Conservation (phyloP, 352 stramenopile genomes). For the Phytophthora fragariaefolia region DNA sequence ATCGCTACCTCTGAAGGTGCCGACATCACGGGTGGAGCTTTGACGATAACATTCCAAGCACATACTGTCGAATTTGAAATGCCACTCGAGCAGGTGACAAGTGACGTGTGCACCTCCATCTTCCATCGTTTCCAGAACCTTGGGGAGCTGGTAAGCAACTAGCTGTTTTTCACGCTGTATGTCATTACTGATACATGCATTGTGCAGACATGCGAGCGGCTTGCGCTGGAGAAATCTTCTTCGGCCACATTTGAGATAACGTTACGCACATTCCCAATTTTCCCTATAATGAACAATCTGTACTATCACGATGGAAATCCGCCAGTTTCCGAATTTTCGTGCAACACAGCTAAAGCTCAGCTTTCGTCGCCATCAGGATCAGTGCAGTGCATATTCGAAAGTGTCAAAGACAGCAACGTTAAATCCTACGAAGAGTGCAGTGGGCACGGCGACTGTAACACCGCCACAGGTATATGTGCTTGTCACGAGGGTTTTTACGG, state of each 20-base stretch:
- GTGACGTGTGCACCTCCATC: slow-evolving; percentile 59
- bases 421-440: slow-evolving; percentile 70
- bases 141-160: slow-evolving; percentile 52
- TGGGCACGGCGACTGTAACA: slow-evolving; percentile 63
- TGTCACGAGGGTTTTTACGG: slow-evolving; percentile 75
- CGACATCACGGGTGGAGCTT: slow-evolving; percentile 41
- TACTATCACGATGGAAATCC: slow-evolving; percentile 74
- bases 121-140: slow-evolving; percentile 81
- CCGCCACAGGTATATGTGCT: slow-evolving; percentile 52
- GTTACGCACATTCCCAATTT: slow-evolving; percentile 66
- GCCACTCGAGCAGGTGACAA: slow-evolving; percentile 56
- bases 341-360: slow-evolving; percentile 48
- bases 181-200: background rate
- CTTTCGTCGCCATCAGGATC: slow-evolving; percentile 23
- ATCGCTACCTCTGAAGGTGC: slow-evolving; percentile 32
- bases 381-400: slow-evolving; percentile 57
- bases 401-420: slow-evolving; percentile 44
- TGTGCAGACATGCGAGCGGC: slow-evolving; percentile 44
- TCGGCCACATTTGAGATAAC: slow-evolving; percentile 61
- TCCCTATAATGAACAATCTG: slow-evolving; percentile 85
- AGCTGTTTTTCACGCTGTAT: background rate
- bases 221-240: slow-evolving; percentile 40
- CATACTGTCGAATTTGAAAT: slow-evolving; percentile 76
- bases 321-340: slow-evolving; percentile 58
- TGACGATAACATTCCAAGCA: slow-evolving; percentile 70